Evolutionary conservation across 768 basidiomycete species (phyloP), one percentile per base, ranked within the genome.

Genomic region (Termitomyces titanicus): DNA sequence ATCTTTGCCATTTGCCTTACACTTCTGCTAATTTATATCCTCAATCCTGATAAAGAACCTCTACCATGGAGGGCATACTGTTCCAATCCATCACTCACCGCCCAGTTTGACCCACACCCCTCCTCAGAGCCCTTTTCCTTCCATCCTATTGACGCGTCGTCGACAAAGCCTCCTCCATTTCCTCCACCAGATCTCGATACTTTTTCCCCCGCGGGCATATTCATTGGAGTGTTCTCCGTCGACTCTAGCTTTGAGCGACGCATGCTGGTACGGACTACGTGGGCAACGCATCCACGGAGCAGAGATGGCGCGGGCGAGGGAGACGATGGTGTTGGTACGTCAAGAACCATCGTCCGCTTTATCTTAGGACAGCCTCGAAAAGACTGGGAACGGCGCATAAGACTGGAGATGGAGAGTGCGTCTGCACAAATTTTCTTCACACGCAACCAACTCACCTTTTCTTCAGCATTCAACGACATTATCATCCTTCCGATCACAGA

Each of bases 61-160:
- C 75, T 97, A 7, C 94, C 94, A 44, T 98, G 94, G 94, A 84
- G 94, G 62, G 85, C 88, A 20, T 97, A 96, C 68, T 98, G 96
- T 72, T 83, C 89, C 22, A 78, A 84, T 52, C 88, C 87, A 46
- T 61, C 76, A 54, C 74, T 78, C 59, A 64, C 74, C 49, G 69
- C 62, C 10, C 72, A 81, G 48, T 72, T 75, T 60, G 62, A 79
- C 55, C 47, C 63, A 56, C 66, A 69, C 51, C 65, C 69, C 59
- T 67, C 74, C 51, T 64, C 77, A 5, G 66, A 74, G 65, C 68
- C 63, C 58, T 79, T 72, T 68, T 25, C 50, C 24, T 55, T 51
- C 15, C 39, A 53, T 34, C 25, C 54, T 44, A 68, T 74, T 47
- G 70, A 74, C 54, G 56, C 64, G 43, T 67, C 72, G n/a, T 57